These are phyloP conservation scores for Camelina sativa DNA, from an alignment of 345 rosid genomes.

Conservation along the genomic window DNA sequence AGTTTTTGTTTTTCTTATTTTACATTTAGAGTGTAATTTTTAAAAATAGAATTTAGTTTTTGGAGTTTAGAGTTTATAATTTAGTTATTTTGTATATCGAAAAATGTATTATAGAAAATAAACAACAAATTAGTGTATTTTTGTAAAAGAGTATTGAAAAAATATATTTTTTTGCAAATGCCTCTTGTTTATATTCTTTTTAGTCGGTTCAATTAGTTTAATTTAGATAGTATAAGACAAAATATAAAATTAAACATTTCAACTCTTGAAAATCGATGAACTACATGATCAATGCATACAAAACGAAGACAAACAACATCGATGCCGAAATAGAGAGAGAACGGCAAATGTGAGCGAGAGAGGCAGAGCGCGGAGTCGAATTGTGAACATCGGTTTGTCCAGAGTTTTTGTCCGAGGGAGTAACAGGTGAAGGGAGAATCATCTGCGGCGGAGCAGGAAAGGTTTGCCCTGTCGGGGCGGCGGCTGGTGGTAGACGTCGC, in stretches of 20 bases:
- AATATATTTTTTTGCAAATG: too few species aligned
- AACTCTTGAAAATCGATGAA: constrained; percentile 15
- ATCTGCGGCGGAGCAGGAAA: constrained; percentile 44
- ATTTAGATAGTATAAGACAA: background rate
- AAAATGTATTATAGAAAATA: too few species aligned
- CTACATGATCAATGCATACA: constrained; percentile 32
- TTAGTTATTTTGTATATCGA: too few species aligned
- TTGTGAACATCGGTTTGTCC: constrained; percentile 43
- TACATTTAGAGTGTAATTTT: too few species aligned
- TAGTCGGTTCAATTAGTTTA: too few species aligned
- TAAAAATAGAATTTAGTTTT: too few species aligned
- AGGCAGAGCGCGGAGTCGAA: constrained; percentile 44
- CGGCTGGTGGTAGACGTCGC: constrained; percentile 29
- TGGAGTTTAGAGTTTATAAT: too few species aligned
- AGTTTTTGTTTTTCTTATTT: too few species aligned
- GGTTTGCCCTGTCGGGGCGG: constrained; percentile 42
- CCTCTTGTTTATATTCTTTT: too few species aligned
- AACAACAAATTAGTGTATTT: too few species aligned
- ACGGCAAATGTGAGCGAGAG: constrained; percentile 33
- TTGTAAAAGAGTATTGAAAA: too few species aligned
- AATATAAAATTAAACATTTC: constrained; percentile 6
- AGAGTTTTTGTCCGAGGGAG: constrained; percentile 44
- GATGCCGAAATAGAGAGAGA: constrained; percentile 28
- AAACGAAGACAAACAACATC: constrained; percentile 34
- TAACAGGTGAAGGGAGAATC: constrained; percentile 42